Base-by-base conservation (phyloP, 2,329 filamentous ascomycete genomes). In the Fusarium sp. region DNA sequence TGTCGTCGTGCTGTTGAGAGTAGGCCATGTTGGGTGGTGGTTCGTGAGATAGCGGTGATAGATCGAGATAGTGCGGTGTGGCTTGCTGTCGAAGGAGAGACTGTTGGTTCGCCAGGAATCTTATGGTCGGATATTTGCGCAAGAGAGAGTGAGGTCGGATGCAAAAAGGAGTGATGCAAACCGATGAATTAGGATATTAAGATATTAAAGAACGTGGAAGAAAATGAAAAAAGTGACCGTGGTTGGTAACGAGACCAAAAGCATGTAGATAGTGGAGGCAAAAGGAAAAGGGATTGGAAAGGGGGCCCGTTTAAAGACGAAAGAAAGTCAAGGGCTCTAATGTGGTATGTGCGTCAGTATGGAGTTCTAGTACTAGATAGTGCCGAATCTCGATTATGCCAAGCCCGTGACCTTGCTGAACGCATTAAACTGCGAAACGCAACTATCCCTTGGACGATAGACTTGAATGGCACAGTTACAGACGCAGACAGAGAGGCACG, bases 181-280 rank as follows among this genome's bases (percentile, higher is more conserved):
- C 78, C 78, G 75, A 78, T 77, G 76, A 76, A 80, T 81, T 77
- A 82, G 76, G 80, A 75, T 80, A 83, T 86, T 86, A 87, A 76
- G 75, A 74, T 83, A 87, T 87, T 87, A 87, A 87, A 72, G 85
- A 87, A 81, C 77, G 85, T 86, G 81, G 83, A 82, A 73, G 77
- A 72, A 75, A 78, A 77, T 70, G 73, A 82, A 88, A 88, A 79
- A 85, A 88, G 82, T 85, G 86, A 85, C 83, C 75, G 79, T 83
- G 83, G 83, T 81, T 81, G 80, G 79, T 60, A 77, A 77, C 71
- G 76, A 78, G 78, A 80, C 80, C 79, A 78, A 77, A 76, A 79
- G 79, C 79, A 82, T 81, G 80, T 56, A 68, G 60, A 70, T 73
- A 74, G 72, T 71, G 65, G 71, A 74, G 71, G 68, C 73, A 75